phyloP scores from a whole-genome alignment of 2,329 filamentous ascomycete genomes.

The Trichoderma sp. region DNA sequence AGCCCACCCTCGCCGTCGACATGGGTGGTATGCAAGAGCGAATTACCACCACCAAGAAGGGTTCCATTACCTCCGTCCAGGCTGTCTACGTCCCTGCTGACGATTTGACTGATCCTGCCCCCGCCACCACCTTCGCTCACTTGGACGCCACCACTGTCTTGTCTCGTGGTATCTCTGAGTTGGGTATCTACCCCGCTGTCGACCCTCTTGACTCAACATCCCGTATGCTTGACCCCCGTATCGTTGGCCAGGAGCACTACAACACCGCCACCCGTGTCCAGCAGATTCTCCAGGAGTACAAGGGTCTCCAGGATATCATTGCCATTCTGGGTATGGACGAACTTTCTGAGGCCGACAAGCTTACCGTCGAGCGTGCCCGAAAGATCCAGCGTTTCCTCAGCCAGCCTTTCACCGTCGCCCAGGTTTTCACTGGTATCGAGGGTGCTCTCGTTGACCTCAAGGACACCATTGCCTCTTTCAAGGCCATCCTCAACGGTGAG shows the following conservation, averaged over 20 bases:
- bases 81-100: constrained; percentile 99
- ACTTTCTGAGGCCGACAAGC: constrained; percentile 97
- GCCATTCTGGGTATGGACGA: constrained; percentile 99
- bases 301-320: constrained; percentile 99
- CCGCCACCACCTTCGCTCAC: constrained; percentile 99
- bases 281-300: constrained; percentile 99
- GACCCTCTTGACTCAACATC: constrained; percentile 99
- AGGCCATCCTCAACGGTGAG: constrained; percentile 93
- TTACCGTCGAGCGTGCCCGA: constrained; percentile 99
- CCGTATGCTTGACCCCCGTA: constrained; percentile 98
- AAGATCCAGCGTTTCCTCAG: constrained; percentile 99
- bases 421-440: constrained; percentile 90
- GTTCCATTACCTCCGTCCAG: constrained; percentile 99
- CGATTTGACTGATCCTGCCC: constrained; percentile 99
- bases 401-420: constrained; percentile 92
- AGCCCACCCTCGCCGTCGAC: constrained; percentile 96
- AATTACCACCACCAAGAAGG: constrained; percentile 99
- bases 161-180: constrained; percentile 99
- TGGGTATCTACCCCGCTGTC: constrained; percentile 99
- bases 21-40: constrained; percentile 99
- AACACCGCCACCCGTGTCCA: constrained; percentile 90
- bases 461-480: constrained; percentile 97
- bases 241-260: constrained; percentile 98
- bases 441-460: constrained; percentile 96
- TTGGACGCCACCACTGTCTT: constrained; percentile 99